Evolutionary conservation across 2,329 filamentous ascomycete genomes (phyloP).

Genomic region (Exserohilum rostratum): DNA sequence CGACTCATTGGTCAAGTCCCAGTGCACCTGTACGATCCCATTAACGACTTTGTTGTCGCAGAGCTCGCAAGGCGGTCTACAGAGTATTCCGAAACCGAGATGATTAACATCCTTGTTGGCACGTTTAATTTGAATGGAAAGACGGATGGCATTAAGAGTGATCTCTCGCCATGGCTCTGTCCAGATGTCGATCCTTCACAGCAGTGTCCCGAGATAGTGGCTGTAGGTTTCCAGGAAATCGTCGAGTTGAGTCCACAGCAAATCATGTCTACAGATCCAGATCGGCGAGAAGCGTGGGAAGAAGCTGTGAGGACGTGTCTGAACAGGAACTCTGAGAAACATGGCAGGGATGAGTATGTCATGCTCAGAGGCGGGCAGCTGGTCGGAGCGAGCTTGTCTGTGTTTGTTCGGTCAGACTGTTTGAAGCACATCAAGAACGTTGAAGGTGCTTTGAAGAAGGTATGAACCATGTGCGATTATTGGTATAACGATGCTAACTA

Average conservation of each 20-base stretch:
- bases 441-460: slow-evolving; percentile 92
- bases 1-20: slow-evolving; percentile 81
- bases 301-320: slow-evolving; percentile 76
- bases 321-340: slow-evolving; percentile 70
- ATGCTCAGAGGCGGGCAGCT: slow-evolving; percentile 89
- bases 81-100: slow-evolving; percentile 77
- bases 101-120: slow-evolving; percentile 81
- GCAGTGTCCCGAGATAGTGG: slow-evolving; percentile 80
- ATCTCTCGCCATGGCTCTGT: slow-evolving; percentile 86
- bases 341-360: slow-evolving; percentile 80
- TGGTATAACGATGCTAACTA: slow-evolving; percentile 20
- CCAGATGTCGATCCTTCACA: slow-evolving; percentile 64
- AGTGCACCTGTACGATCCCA: slow-evolving; percentile 88
- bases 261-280: slow-evolving; percentile 97
- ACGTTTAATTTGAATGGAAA: slow-evolving; percentile 96
- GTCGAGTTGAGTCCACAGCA: slow-evolving; percentile 97
- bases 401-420: slow-evolving; percentile 82
- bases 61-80: slow-evolving; percentile 71
- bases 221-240: slow-evolving; percentile 95
- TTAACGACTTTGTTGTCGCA: slow-evolving; percentile 84
- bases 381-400: slow-evolving; percentile 88
- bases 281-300: slow-evolving; percentile 85
- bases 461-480: slow-evolving; percentile 24
- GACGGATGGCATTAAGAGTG: slow-evolving; percentile 75
- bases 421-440: slow-evolving; percentile 91